phyloP scores from a whole-genome alignment of 2,329 filamentous ascomycete genomes.

The Aspergillus sp. region DNA sequence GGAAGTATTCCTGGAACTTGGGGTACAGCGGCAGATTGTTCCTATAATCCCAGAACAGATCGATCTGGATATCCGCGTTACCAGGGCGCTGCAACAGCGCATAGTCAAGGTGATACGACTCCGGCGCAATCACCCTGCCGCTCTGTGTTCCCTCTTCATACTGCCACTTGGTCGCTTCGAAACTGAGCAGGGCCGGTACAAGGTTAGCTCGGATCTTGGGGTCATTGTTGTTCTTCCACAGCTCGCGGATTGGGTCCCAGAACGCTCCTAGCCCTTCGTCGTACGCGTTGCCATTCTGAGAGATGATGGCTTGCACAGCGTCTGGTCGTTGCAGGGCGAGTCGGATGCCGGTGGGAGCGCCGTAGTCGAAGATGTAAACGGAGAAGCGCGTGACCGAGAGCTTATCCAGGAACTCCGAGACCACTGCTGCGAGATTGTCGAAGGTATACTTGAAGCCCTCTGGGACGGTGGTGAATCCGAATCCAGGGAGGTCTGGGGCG shows the following conservation, averaged over 20 bases:
- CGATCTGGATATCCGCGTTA: constrained; percentile 55
- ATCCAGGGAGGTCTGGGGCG: constrained; percentile 61
- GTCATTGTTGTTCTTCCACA: constrained; percentile 45
- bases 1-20: constrained; percentile 56
- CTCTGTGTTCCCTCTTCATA: constrained; percentile 45
- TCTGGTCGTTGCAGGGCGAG: constrained; percentile 52
- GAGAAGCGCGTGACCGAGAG: constrained; percentile 51
- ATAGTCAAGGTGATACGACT: constrained; percentile 52
- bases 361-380: constrained; percentile 65
- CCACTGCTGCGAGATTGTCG: constrained; percentile 49
- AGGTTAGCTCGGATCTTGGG: constrained; percentile 40
- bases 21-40: constrained; percentile 57
- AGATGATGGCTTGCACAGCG: constrained; percentile 53
- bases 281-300: constrained; percentile 64
- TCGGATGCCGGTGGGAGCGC: constrained; percentile 56
- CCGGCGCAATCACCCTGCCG: constrained; percentile 41
- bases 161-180: constrained; percentile 46
- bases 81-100: constrained; percentile 52
- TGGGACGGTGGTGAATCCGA: constrained; percentile 56
- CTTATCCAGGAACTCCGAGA: constrained; percentile 51
- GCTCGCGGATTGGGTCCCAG: constrained; percentile 50
- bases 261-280: constrained; percentile 54
- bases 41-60: constrained; percentile 57
- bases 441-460: constrained; percentile 55
- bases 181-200: constrained; percentile 32